Base-by-base conservation (phyloP, 805 yeast genomes). In the Zygotorulaspora florentina region DNA sequence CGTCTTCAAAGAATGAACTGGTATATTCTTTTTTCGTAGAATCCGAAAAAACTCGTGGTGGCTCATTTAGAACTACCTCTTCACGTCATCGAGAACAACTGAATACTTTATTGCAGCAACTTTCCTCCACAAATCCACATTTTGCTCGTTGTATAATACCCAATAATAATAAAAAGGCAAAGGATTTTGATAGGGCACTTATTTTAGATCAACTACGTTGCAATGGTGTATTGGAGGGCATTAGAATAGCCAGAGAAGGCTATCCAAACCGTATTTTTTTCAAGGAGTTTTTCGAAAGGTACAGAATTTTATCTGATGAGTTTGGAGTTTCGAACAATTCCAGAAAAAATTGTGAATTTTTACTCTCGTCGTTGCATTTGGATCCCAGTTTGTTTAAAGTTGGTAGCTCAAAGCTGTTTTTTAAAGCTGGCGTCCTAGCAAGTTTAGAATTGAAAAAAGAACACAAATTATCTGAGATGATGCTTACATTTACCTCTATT, bases 161-260 rank as follows among this genome's bases (percentile, higher is more conserved):
- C 7, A 93, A 93, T 61, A 78, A 79, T 48, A 71, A 76, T 37
- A 90, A 91, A 61, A 73, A 73, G 41, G 80, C 96, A 0, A 78
- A 77, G 35, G 69, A 72, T 31, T 85, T 93, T 57, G 88, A 87
- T 56, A 87, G 84, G 55, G 69, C 68, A 26, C 69, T 93, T 18
- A 95, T 93, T 7, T 70, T 93, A 37, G 91, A 86, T 42, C 99
- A 93, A 67, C 72, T 93, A 51, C 75, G 96, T 52, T 93, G 98
- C 61, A 93, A 93, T 61, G 99, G 99, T 76, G 99, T 93, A 12
- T 69, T 93, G 42, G 99, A 93, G 72, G 99, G 99, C 50, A 93
- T 93, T 26, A 77, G 99, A 65, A 93, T 93, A 48, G 96, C 98
- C 0, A 77, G 99, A 53, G 88, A 96, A 8, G 99, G 99, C 2